Base-by-base conservation (phyloP, 768 basidiomycete genomes). In the Suillus sp. region DNA sequence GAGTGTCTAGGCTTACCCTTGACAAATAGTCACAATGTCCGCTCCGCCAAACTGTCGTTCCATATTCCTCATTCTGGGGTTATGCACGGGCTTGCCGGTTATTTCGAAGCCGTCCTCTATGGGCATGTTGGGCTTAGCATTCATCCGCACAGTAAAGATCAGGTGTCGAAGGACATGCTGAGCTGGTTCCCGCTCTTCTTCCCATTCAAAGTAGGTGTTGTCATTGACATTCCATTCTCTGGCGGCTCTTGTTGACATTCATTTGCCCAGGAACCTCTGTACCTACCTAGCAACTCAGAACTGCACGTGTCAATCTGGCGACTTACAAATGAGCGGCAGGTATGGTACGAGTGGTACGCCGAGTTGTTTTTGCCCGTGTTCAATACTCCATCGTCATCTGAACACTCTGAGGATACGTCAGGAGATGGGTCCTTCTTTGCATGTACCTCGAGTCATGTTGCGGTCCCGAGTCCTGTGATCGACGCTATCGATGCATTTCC, bases 331-430 rank as follows among this genome's bases (percentile, higher is more conserved):
- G 84, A 89, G 62, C 86, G 87, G 20, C 90, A 91, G 68, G 92
- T 99, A 16, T 99, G 97, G 97, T 99, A 99, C 76, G 97, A 99
- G 77, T 99, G 97, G 97, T 89, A 91, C 71, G 95, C 95, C 0
- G 96, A 98, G 71, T 89, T 94, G 20, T 99, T 93, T 79, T 79
- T 99, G 59, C 86, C 91, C 5, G 79, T 89, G 20, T 80, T 84
- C 38, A 75, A 74, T 45, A 70, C 72, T 40, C 61, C 75, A 69
- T 61, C 53, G 61, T 64, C 62, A 2, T n/a, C 54, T 42, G 75
- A 68, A 20, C 63, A 61, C 38, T 60, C 47, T 11, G 72, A 68
- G 27, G 71, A 66, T 50, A 63, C 11, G 47, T 64, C 60, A 50
- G 18, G 48, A 58, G 61, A 75, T 18, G 65, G 65, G 47, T 62